A percentile compares a stretch with the other conserved stretches of the same genome.
These are phyloP conservation scores for Erythrobasidium yunnanense DNA, from an alignment of 768 basidiomycete genomes.

Conservation along the genomic window DNA sequence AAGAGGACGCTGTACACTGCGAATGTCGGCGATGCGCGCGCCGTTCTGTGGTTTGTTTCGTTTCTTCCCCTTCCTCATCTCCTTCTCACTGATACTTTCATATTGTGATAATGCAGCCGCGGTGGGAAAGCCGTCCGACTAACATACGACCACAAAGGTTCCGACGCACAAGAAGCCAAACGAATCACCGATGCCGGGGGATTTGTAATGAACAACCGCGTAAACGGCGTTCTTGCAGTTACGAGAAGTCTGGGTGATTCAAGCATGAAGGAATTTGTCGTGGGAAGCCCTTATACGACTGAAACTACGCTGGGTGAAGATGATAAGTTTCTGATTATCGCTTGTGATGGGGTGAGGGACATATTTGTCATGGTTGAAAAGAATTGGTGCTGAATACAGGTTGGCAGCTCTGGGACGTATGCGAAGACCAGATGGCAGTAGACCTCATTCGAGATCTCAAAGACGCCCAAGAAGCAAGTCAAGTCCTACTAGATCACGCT, in stretches of 20 bases:
- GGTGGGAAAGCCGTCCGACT: slow-evolving; percentile 79
- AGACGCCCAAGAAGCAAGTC: slow-evolving; percentile 74
- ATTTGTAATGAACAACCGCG: slow-evolving; percentile 95
- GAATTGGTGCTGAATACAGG: background rate
- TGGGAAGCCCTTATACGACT: slow-evolving; percentile 96
- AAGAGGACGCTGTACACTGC: slow-evolving; percentile 66
- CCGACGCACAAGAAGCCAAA: slow-evolving; percentile 93
- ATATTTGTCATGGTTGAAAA: background rate
- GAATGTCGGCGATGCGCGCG: slow-evolving; percentile 92
- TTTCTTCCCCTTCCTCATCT: too few species aligned
- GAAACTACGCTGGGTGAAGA: slow-evolving; percentile 81
- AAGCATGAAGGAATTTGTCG: slow-evolving; percentile 99
- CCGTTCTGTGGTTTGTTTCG: slow-evolving; percentile 59
- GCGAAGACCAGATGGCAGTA: slow-evolving; percentile 77
- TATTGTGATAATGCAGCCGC: slow-evolving; percentile 45
- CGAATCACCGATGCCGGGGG: slow-evolving; percentile 95
- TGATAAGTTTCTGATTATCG: slow-evolving; percentile 88
- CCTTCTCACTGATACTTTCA: background rate
- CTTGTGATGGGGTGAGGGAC: slow-evolving; percentile 87
- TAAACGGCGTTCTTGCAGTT: slow-evolving; percentile 90
- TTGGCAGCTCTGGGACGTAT: slow-evolving; percentile 85
- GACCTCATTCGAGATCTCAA: slow-evolving; percentile 58
- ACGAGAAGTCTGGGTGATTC: slow-evolving; percentile 92
- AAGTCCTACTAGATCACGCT: slow-evolving; percentile 67
- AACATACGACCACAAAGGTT: slow-evolving; percentile 98